phyloP scores from a whole-genome alignment of 1,284 basidiomycete genomes.

The Rhodotorula sp. region DNA sequence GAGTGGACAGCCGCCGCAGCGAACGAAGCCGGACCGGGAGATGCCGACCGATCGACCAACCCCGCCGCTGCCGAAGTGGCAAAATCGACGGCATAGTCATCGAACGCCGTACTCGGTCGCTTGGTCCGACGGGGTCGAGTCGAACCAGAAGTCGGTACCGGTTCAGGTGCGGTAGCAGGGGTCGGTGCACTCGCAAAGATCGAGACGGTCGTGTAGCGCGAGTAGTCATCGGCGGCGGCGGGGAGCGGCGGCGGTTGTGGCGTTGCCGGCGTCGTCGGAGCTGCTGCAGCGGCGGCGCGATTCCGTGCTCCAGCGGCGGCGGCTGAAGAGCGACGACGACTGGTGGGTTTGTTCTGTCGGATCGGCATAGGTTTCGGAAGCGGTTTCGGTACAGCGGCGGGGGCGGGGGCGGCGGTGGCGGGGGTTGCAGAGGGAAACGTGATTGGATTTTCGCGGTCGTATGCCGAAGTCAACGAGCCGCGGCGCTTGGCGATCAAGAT shows the following conservation, averaged over 20 bases:
- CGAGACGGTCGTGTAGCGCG: too few species aligned
- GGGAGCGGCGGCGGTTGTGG: not conserved
- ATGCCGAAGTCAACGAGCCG: slow-evolving; percentile 5
- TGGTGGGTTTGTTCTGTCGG: not conserved
- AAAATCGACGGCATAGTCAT: slow-evolving; percentile 24
- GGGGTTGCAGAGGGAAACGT: not conserved
- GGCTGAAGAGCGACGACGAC: not conserved
- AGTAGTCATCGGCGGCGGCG: too few species aligned
- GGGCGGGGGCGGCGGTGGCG: too few species aligned
- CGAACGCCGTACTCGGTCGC: slow-evolving; percentile 20
- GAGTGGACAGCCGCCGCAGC: not conserved
- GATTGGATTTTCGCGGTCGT: slow-evolving; percentile 9
- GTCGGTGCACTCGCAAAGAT: not conserved
- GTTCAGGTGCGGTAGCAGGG: not conserved
- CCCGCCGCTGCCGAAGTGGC: not conserved
- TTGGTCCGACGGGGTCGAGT: slow-evolving; percentile 14
- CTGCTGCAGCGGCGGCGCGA: not conserved
- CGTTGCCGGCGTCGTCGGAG: not conserved
- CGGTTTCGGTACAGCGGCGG: not conserved
- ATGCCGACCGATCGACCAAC: slow-evolving; percentile 4
- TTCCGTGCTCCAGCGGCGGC: not conserved
- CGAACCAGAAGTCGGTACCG: not conserved
- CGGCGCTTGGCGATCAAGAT: slow-evolving; percentile 3
- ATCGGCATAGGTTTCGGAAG: not conserved
- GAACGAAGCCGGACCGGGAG: not conserved